These are phyloP conservation scores for Sporothrix variecibatus DNA, from an alignment of 2,329 filamentous ascomycete genomes.

Conservation along the genomic window DNA sequence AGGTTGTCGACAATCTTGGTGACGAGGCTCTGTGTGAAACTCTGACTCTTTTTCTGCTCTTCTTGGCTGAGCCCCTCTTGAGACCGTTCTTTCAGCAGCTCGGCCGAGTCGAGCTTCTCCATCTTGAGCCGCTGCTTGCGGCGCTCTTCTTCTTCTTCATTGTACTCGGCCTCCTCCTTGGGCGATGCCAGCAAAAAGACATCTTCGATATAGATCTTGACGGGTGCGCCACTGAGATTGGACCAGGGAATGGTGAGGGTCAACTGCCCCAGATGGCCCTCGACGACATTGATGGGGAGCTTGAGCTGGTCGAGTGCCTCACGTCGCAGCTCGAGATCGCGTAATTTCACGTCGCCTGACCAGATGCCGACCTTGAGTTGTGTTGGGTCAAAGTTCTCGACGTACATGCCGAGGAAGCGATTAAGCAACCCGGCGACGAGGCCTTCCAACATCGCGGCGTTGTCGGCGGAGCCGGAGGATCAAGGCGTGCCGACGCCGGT, in stretches of 20 bases:
- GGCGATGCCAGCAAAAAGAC: conserved; percentile 93
- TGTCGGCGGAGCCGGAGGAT: conserved; percentile 32
- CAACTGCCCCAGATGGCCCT: conserved; percentile 89
- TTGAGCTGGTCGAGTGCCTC: conserved; percentile 97
- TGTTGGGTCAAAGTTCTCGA: conserved; percentile 97
- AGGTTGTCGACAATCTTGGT: conserved; percentile 98
- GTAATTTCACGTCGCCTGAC: conserved; percentile 96
- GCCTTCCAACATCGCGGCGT: conserved; percentile 85
- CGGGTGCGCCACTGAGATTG: conserved; percentile 89
- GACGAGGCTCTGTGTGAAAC: conserved; percentile 90
- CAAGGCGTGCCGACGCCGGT: neutral
- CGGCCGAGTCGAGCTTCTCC: conserved; percentile 96
- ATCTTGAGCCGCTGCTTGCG: conserved; percentile 92
- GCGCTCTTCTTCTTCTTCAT: conserved; percentile 87
- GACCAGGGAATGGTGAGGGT: conserved; percentile 97
- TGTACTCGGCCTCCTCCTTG: conserved; percentile 91
- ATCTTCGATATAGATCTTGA: conserved; percentile 94
- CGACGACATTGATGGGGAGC: conserved; percentile 92
- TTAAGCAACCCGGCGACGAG: conserved; percentile 96
- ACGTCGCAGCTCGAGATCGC: conserved; percentile 85
- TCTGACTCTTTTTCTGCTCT: conserved; percentile 96
- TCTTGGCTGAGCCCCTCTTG: conserved; percentile 92
- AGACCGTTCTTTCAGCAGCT: conserved; percentile 87
- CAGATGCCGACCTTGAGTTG: conserved; percentile 99
- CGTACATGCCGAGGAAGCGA: conserved; percentile 99